Evolutionary conservation across 352 stramenopile species (phyloP).

Genomic region (Blastocystis sp.): DNA sequence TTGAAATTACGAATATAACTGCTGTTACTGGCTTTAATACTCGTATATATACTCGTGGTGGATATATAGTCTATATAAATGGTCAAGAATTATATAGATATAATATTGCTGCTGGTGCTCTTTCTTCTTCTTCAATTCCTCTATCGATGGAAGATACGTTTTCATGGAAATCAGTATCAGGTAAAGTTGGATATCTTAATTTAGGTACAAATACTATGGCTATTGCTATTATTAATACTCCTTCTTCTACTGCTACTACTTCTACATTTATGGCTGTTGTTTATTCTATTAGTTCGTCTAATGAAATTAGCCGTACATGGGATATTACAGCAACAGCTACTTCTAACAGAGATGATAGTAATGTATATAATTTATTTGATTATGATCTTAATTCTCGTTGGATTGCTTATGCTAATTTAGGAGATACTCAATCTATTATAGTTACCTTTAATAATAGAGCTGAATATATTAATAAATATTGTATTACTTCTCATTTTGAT

Average conservation of each 20-base stretch:
- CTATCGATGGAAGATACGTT: not conserved
- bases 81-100: slow-evolving; percentile 4
- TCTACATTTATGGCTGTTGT: too few species aligned
- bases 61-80: slow-evolving; percentile 11
- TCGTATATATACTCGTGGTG: not conserved
- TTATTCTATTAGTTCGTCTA: too few species aligned
- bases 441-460: slow-evolving; percentile 7
- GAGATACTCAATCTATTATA: not conserved
- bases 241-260: too few species aligned
- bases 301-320: too few species aligned
- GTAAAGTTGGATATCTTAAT: not conserved
- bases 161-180: not conserved
- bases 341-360: not conserved
- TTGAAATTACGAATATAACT: not conserved
- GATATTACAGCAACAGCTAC: not conserved
- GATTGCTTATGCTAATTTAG: not conserved
- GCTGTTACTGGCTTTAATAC: not conserved
- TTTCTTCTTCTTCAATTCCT: not conserved
- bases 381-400: not conserved
- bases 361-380: slow-evolving; percentile 12
- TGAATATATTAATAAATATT: slow-evolving; percentile 10
- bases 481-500: not conserved
- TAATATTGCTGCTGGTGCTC: slow-evolving; percentile 4
- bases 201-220: not conserved
- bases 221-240: slow-evolving; percentile 12